Evolutionary conservation across 2,329 filamentous ascomycete genomes (phyloP).

Genomic region (Aspergillus sp.): DNA sequence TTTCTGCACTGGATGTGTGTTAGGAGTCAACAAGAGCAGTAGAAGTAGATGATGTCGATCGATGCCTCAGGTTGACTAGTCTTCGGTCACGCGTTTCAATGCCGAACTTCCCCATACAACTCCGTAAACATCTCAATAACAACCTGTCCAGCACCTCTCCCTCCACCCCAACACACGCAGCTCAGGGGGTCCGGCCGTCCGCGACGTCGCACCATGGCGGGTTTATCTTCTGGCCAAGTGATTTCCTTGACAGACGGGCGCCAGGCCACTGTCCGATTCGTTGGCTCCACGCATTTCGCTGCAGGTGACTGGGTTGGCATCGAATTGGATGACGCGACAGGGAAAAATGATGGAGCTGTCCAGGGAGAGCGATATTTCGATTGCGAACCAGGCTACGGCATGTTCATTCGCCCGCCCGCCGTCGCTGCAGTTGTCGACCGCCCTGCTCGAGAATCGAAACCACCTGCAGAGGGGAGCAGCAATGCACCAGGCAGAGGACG

Average conservation of each 20-base stretch:
- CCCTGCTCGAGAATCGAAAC: constrained; percentile 28
- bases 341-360: constrained; percentile 92
- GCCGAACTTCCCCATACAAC: constrained; percentile 9
- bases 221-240: constrained; percentile 53
- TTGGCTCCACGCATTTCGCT: constrained; percentile 71
- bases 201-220: constrained; percentile 20
- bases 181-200: constrained; percentile 6
- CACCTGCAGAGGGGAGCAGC: constrained; percentile 24
- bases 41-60: too few relatives aligned
- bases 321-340: constrained; percentile 69
- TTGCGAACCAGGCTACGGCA: constrained; percentile 60
- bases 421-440: constrained; percentile 46
- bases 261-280: constrained; percentile 67
- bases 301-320: constrained; percentile 81
- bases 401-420: constrained; percentile 73
- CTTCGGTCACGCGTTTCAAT: neutral
- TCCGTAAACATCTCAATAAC: constrained; percentile 6
- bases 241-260: constrained; percentile 72
- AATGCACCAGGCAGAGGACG: constrained; percentile 25
- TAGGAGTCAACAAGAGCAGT: too few relatives aligned
- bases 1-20: too few relatives aligned
- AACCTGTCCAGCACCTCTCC: constrained; percentile 5
- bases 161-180: constrained; percentile 2
- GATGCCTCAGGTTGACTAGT: too few relatives aligned
- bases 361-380: constrained; percentile 83